Percentiles rank a stretch among this genome's conserved stretches.
Evolutionary conservation across 768 basidiomycete genomes (phyloP).

Genomic region (Daedaleopsis sinensis): DNA sequence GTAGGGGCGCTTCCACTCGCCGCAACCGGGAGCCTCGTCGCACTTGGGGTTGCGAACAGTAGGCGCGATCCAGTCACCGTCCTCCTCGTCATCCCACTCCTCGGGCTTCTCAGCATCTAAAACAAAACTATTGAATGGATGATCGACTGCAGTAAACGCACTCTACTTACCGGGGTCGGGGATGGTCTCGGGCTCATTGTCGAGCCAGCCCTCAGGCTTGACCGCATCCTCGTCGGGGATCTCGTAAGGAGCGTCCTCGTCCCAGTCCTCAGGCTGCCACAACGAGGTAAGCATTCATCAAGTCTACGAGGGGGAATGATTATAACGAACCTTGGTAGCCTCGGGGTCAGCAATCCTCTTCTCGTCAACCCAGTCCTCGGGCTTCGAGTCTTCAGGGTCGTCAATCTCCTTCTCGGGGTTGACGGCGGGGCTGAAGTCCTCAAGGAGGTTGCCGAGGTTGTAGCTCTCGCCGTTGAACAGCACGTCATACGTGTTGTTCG

Average conservation of each 20-base stretch:
- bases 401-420: slow-evolving; percentile 94
- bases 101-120: slow-evolving; percentile 91
- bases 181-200: slow-evolving; percentile 76
- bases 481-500: slow-evolving; percentile 94
- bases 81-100: slow-evolving; percentile 99
- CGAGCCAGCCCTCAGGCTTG: slow-evolving; percentile 97
- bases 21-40: slow-evolving; percentile 88
- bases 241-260: slow-evolving; percentile 94
- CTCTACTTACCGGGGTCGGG: slow-evolving; percentile 77
- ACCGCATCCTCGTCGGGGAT: slow-evolving; percentile 84
- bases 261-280: slow-evolving; percentile 89
- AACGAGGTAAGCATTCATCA: neutral
- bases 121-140: neutral
- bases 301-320: too few relatives aligned
- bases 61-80: slow-evolving; percentile 97
- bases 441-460: slow-evolving; percentile 81
- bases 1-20: slow-evolving; percentile 88
- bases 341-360: slow-evolving; percentile 85
- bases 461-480: slow-evolving; percentile 85
- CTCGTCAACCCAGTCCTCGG: slow-evolving; percentile 89
- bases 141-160: neutral
- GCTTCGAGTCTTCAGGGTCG: slow-evolving; percentile 90
- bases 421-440: slow-evolving; percentile 91
- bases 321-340: slow-evolving; percentile 66
- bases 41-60: slow-evolving; percentile 90